phyloP scores from a whole-genome alignment of 495 filamentous ascomycete species.

The Clohesyomyces aquaticus region DNA sequence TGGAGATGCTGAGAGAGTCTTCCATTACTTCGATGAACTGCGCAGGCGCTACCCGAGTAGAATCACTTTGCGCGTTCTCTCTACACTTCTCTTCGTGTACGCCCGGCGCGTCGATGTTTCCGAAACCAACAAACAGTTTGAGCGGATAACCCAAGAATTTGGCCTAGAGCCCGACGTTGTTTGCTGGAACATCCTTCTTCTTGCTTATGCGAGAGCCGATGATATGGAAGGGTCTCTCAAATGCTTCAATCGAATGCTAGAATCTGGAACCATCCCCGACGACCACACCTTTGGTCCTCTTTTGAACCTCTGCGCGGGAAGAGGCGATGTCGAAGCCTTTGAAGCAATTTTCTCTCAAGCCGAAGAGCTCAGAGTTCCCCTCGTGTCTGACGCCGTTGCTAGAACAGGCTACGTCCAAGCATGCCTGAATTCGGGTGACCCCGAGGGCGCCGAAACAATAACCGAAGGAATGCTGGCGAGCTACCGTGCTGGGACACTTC shows the following conservation, averaged over 20 bases:
- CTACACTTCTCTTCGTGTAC: slow-evolving; percentile 64
- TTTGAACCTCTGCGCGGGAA: slow-evolving; percentile 69
- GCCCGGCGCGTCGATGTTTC: slow-evolving; percentile 64
- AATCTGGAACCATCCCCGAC: slow-evolving; percentile 54
- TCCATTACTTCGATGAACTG: slow-evolving; percentile 62
- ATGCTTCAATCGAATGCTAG: slow-evolving; percentile 61
- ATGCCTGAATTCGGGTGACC: slow-evolving; percentile 56
- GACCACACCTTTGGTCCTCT: slow-evolving; percentile 68
- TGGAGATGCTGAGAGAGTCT: slow-evolving; percentile 57
- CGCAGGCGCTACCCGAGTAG: slow-evolving; percentile 42
- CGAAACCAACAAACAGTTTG: slow-evolving; percentile 62
- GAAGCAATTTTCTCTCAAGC: slow-evolving; percentile 58
- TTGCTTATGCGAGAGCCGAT: slow-evolving; percentile 65
- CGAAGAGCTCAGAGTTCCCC: slow-evolving; percentile 10
- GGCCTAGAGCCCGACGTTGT: slow-evolving; percentile 56
- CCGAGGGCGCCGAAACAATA: slow-evolving; percentile 36
- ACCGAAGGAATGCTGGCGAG: slow-evolving; percentile 50
- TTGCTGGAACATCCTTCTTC: slow-evolving; percentile 78
- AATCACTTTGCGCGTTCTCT: slow-evolving; percentile 46
- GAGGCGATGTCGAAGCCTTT: slow-evolving; percentile 73
- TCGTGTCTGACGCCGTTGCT: slow-evolving; percentile 5
- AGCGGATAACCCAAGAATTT: slow-evolving; percentile 58
- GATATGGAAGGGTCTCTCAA: slow-evolving; percentile 67
- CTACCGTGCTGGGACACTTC: slow-evolving; percentile 35
- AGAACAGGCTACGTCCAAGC: slow-evolving; percentile 68